Evolutionary conservation across 371 early-diverging fungal species (phyloP).

Genomic region (Syncephalis fuscata): DNA sequence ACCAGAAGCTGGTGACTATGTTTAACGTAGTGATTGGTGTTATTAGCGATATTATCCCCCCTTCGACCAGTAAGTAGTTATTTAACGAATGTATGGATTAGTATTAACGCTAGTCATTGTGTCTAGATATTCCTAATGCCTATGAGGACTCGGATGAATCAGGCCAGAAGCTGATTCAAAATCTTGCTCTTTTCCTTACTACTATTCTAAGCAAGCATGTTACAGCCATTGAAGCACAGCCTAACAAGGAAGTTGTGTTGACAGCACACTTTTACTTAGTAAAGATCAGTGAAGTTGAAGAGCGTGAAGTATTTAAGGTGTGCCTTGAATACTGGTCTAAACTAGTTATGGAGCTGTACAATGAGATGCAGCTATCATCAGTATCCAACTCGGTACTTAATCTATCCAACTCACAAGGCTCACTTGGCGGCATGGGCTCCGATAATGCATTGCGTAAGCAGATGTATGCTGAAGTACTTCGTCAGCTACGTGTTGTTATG

Average conservation of each 20-base stretch:
- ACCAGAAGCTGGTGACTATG: conserved; percentile 62
- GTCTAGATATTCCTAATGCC: conserved; percentile 49
- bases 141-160: conserved; percentile 73
- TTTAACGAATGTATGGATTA: too few species aligned
- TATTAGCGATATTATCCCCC: conserved; percentile 50
- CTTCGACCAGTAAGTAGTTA: conserved; percentile 27
- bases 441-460: conserved; percentile 40
- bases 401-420: conserved; percentile 16
- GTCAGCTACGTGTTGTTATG: conserved; percentile 76
- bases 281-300: conserved; percentile 77
- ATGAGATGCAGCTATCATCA: conserved; percentile 51
- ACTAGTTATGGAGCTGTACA: conserved; percentile 56
- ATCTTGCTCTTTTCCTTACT: conserved; percentile 74
- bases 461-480: conserved; percentile 63
- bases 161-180: conserved; percentile 83
- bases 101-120: neutral
- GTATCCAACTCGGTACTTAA: conserved; percentile 22
- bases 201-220: conserved; percentile 69
- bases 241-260: conserved; percentile 42
- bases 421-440: conserved; percentile 13
- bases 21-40: conserved; percentile 63
- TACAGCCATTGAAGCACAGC: conserved; percentile 54
- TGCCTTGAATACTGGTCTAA: conserved; percentile 94
- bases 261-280: conserved; percentile 80
- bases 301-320: conserved; percentile 94